phyloP scores from a whole-genome alignment of 2,329 filamentous ascomycete genomes.

The Neopestalotiopsis sp. region DNA sequence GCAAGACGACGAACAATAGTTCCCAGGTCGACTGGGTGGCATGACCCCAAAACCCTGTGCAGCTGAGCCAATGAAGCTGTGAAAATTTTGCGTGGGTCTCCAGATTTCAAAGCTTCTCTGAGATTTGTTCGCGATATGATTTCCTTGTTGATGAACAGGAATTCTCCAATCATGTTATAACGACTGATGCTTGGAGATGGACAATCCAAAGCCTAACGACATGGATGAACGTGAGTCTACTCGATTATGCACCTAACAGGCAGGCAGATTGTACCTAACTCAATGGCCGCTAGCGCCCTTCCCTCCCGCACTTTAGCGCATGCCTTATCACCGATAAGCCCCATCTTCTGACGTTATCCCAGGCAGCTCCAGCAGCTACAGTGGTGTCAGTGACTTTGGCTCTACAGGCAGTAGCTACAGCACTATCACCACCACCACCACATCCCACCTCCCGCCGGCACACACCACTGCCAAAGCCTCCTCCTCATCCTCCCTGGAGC shows the following conservation, averaged over 20 bases:
- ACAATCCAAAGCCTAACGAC: no score
- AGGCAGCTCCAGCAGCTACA: neutral
- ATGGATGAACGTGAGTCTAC: neutral
- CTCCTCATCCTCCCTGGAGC: neutral
- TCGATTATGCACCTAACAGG: neutral
- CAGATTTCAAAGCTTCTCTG: no score
- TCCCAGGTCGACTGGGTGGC: no score
- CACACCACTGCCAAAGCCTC: neutral
- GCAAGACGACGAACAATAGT: no score
- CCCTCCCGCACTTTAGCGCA: neutral
- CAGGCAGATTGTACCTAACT: neutral
- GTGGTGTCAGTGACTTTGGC: neutral
- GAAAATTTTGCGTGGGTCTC: no score
- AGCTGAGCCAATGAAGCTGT: no score
- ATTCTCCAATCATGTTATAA: no score
- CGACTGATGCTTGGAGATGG: no score
- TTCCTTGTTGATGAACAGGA: no score
- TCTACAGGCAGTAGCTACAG: neutral
- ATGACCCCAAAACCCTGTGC: no score
- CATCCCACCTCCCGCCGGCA: conserved; percentile 12
- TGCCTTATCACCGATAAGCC: conserved; percentile 17
- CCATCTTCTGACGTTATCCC: conserved; percentile 17
- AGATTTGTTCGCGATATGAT: no score
- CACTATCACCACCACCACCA: neutral
- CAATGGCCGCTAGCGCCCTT: neutral